phyloP scores from a whole-genome alignment of 179 eudicot genomes.

The Silene noctiflora region DNA sequence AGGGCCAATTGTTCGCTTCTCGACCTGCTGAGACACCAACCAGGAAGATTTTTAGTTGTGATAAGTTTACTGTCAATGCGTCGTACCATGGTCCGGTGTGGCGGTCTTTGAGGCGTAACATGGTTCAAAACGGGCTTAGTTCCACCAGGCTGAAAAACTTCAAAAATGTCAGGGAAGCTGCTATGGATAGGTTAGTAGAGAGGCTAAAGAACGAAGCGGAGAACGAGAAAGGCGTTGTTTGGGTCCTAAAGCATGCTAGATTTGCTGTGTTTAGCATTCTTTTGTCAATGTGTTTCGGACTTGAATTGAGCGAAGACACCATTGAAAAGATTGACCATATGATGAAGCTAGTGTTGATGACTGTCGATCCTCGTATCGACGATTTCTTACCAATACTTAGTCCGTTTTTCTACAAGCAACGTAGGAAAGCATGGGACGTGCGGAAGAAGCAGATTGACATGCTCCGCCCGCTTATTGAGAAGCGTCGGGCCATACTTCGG shows the following conservation, averaged over 20 bases:
- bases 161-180: slow-evolving; percentile 27
- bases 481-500: slow-evolving; percentile 39
- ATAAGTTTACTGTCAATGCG: slow-evolving; percentile 82
- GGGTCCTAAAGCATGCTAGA: slow-evolving; percentile 60
- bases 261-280: slow-evolving; percentile 76
- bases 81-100: slow-evolving; percentile 71
- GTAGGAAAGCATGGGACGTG: slow-evolving; percentile 46
- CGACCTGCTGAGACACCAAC: slow-evolving; percentile 80
- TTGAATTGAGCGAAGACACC: slow-evolving; percentile 64
- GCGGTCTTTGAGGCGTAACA: slow-evolving; percentile 71
- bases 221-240: slow-evolving; percentile 52
- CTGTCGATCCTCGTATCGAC: slow-evolving; percentile 68
- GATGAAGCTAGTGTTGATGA: slow-evolving; percentile 68
- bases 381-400: slow-evolving; percentile 63
- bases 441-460: slow-evolving; percentile 51
- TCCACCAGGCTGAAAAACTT: slow-evolving; percentile 43
- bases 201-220: slow-evolving; percentile 49
- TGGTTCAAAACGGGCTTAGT: slow-evolving; percentile 83
- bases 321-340: slow-evolving; percentile 55
- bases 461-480: slow-evolving; percentile 54
- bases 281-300: slow-evolving; percentile 68
- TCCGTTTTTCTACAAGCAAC: slow-evolving; percentile 67
- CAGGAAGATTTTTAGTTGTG: slow-evolving; percentile 56
- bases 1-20: slow-evolving; percentile 60
- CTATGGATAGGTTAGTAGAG: slow-evolving; percentile 65